Evolutionary conservation across 1,284 basidiomycete species (phyloP), one percentile per base, ranked within the genome.

Genomic region (Ceratobasidium papillatum): DNA sequence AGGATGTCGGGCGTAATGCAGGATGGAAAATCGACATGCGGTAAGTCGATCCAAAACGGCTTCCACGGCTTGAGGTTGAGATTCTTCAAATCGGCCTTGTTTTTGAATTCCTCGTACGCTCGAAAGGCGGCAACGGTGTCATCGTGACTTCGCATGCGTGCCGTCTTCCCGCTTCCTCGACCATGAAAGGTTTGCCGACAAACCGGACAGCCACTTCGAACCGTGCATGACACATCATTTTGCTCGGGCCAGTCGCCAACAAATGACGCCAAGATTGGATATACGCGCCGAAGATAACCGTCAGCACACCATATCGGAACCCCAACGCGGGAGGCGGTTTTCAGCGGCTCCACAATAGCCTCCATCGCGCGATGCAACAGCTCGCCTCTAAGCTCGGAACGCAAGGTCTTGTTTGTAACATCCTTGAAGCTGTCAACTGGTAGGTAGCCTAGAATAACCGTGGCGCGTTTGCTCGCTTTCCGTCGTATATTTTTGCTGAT

Each of bases 1-100:
- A 82, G 78, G 41, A 82, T 68, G 52, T 82, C 80, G 3, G 80
- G 81, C 3, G 78, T 80, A 51, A 81, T 66, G 30, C 63, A 75
- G 7, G 56, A 17, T 79, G 38, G 79, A 45, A 81, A 80, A 66
- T 66, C 38, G 17, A 32, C 25, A 30, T 34, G 73, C 4, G 32
- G 49, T 19, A 68, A 11, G 34, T 19, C 12, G 0, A 12, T 49
- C 64, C 64, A 68, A 14, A 52, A 68, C 17, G 64, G 47, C 9
- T 3, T 3, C 17, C n/a, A n/a, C n/a, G n/a, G n/a, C n/a, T n/a
- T n/a, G n/a, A n/a, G n/a, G n/a, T n/a, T n/a, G n/a, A n/a, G n/a
- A n/a, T n/a, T 7, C 3, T 25, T 17, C 30, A 17, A 0, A 14
- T 66, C 51, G 14, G 47, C 4, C 3, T 45, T 12, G 2, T 51